Evolutionary conservation across 345 rosid genomes (phyloP).

Genomic region (Salix brachista): DNA sequence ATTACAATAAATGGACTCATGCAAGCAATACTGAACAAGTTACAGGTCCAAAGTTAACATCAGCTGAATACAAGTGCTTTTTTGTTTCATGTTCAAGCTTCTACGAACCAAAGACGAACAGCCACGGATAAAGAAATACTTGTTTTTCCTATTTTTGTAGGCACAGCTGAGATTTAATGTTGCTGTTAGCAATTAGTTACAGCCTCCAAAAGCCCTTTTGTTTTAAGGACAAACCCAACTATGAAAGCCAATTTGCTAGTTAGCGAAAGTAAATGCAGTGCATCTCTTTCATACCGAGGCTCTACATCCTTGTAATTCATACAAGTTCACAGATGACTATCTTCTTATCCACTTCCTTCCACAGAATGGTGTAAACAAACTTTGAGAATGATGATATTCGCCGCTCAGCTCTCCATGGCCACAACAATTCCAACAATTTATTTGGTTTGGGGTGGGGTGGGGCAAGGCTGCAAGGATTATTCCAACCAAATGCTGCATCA

Average conservation of each 20-base stretch:
- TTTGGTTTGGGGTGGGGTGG: neutral
- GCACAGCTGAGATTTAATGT: neutral
- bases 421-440: neutral
- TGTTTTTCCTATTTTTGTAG: neutral
- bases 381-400: neutral
- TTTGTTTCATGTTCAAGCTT: neutral
- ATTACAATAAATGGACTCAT: too few species aligned
- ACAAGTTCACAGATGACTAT: neutral
- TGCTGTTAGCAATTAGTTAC: neutral
- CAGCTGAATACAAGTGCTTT: neutral
- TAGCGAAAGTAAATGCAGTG: neutral
- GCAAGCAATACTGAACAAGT: neutral
- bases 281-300: neutral
- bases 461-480: neutral
- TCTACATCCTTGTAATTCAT: neutral
- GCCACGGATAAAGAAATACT: neutral
- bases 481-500: neutral
- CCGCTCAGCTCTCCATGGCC: neutral
- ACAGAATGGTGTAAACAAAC: neutral
- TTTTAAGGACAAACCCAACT: neutral
- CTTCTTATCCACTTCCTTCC: neutral
- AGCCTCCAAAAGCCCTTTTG: neutral
- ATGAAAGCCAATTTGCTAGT: neutral
- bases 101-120: neutral
- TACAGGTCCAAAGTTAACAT: conserved; percentile 1